phyloP scores from a whole-genome alignment of 495 filamentous ascomycete genomes.

The Aspergillus hancockii region DNA sequence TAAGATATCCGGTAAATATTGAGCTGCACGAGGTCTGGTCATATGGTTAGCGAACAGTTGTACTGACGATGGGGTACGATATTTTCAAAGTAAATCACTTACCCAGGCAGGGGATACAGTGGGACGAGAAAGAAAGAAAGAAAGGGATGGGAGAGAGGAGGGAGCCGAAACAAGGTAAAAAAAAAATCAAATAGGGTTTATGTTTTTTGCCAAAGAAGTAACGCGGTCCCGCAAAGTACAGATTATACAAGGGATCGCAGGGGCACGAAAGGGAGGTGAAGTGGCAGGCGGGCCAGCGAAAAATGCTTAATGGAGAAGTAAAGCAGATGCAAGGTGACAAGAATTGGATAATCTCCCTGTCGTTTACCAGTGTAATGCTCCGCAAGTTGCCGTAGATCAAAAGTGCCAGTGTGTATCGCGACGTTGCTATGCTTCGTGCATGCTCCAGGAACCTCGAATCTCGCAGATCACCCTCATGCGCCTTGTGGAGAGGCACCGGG shows the following conservation, averaged over 20 bases:
- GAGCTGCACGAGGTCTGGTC: slow-evolving; percentile 17
- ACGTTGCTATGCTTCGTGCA: slow-evolving; percentile 51
- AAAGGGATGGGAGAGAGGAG: slow-evolving; percentile 3
- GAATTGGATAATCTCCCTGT: slow-evolving; percentile 37
- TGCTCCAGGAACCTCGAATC: slow-evolving; percentile 50
- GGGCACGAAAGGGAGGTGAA: slow-evolving; percentile 34
- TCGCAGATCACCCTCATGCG: slow-evolving; percentile 48
- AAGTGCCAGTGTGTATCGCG: slow-evolving; percentile 34
- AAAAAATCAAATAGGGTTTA: slow-evolving; percentile 14
- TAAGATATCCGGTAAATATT: slow-evolving; percentile 4
- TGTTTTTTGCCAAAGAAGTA: slow-evolving; percentile 25
- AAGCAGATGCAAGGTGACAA: slow-evolving; percentile 43
- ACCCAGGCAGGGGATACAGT: slow-evolving; percentile 11
- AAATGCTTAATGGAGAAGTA: slow-evolving; percentile 30
- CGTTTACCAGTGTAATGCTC: slow-evolving; percentile 34
- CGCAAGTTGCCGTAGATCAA: slow-evolving; percentile 35
- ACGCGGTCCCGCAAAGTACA: slow-evolving; percentile 39
- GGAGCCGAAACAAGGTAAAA: slow-evolving; percentile 1
- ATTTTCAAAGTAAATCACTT: neutral
- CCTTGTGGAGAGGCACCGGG: slow-evolving; percentile 30
- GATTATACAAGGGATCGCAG: slow-evolving; percentile 33
- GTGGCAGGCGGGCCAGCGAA: slow-evolving; percentile 29
- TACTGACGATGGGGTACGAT: neutral
- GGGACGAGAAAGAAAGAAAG: slow-evolving; percentile 7
- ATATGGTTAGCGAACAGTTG: slow-evolving; percentile 1